These are phyloP conservation scores for Protoeuglena noctilucae DNA, from an alignment of 139 green algal species.

Conservation along the genomic window DNA sequence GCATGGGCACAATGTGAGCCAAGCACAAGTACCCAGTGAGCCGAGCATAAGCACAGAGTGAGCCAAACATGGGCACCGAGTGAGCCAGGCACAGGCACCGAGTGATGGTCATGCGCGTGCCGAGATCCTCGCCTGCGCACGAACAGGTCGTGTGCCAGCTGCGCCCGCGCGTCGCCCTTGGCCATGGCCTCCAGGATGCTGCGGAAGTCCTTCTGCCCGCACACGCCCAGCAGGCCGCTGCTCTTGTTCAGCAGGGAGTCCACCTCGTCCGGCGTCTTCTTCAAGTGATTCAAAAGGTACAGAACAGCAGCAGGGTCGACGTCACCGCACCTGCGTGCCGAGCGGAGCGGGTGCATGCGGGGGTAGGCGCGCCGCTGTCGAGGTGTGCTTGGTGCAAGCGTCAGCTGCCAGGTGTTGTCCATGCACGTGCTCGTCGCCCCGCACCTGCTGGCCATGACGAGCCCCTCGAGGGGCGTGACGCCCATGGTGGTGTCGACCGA, in stretches of 20 bases:
- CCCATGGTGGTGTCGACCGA: conserved; percentile 70
- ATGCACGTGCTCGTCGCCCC: conserved; percentile 60
- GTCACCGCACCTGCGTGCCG: no score
- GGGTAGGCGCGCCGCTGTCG: no score
- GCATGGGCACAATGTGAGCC: no score
- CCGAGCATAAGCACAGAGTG: no score
- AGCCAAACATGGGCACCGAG: no score
- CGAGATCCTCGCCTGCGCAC: conserved; percentile 28
- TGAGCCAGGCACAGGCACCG: no score
- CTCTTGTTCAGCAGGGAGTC: conserved; percentile 75
- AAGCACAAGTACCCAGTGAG: no score
- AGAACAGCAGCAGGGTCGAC: conserved; percentile 50
- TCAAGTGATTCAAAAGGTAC: conserved; percentile 17
- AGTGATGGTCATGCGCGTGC: no score
- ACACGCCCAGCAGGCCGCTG: conserved; percentile 39
- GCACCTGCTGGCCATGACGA: conserved; percentile 16
- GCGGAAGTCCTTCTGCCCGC: conserved; percentile 42
- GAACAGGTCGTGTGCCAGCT: conserved; percentile 65
- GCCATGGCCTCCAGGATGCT: conserved; percentile 28
- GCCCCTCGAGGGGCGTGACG: background rate
- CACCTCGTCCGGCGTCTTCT: conserved; percentile 18
- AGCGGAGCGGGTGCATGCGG: conserved; percentile 51
- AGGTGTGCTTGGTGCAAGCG: no score
- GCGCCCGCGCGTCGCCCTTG: conserved; percentile 20
- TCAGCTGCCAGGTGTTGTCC: conserved; percentile 72